Base-by-base conservation (phyloP, 305 asterid species). In the Andrographis paniculata region DNA sequence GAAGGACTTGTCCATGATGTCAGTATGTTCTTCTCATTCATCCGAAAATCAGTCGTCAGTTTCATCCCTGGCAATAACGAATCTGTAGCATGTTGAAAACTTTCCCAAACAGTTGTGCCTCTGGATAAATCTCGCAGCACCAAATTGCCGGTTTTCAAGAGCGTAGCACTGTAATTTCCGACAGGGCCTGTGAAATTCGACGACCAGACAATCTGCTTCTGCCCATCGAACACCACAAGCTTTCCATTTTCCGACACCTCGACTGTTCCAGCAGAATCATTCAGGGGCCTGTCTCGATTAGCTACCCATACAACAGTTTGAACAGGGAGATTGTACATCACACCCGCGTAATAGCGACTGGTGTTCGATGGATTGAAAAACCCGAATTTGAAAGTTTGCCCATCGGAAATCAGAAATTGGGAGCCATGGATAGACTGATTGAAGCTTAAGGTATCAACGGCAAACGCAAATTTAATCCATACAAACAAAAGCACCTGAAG, bases 121-220 rank as follows among this genome's bases (percentile, higher is more conserved):
- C 50, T 48, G 0, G 42, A 30, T 14, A 4, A 19, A 0, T 69
- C 67, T 16, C 50, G 39, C 15, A 72, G 68, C n/a, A 68, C 55
- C 16, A 75, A 67, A 30, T 75, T 75, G n/a, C 83, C 83, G 9
- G 53, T 50, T 52, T 61, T 64, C 51, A 28, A 41, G 28, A 67
- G 28, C 27, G 54, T 69, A 33, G 53, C 60, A 37, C 2, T 49
- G 45, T 63, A 33, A 59, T 50, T 3, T 68, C 57, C 73, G 68
- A 61, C 20, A 61, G 18, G 1, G 38, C 52, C 56, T 38, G 8
- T 48, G 41, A 63, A 31, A 59, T 50, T 3, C 65, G 62, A 5
- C 38, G 38, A 7, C 73, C 73, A 67, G 24, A 67, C 14, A 0
- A 44, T 62, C 38, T 48, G 22, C 12, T 58, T 53, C 7, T 16